Evolutionary conservation across 2,329 filamentous ascomycete genomes (phyloP), one percentile per base, ranked within the genome.

Genomic region (Arachnomyces sp.): DNA sequence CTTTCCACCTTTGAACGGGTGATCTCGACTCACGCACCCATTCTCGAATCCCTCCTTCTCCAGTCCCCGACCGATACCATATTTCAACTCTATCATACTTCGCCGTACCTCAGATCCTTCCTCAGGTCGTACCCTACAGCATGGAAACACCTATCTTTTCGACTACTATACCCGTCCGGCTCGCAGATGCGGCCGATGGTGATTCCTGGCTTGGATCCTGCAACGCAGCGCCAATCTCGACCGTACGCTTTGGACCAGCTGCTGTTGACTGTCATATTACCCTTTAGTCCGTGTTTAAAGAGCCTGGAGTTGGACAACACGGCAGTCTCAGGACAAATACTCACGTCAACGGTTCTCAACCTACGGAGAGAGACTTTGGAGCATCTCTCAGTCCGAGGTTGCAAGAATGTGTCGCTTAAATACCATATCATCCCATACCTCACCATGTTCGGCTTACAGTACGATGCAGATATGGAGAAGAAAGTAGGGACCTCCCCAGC

Each of bases 401-500:
- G 76, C 64, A 77, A 79, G 58, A 77, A 79, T 54, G 76, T 79
- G 29, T 78, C 74, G 9, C 68, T 79, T 48, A 79, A 79, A 53
- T 79, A 79, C 52, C 75, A 79, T 51, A 74, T 79, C 44, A 73
- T 78, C 39, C 76, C 76, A 2, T 78, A 76, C 48, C 65, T 73
- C 36, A 67, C 63, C 33, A 64, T 71, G 62, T 67, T 66, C 41
- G 65, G 63, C 4, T 50, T 68, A 25, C 63, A 62, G 44, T 61
- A 55, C 39, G 63, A 63, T 58, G 60, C 67, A 53, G 66, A 60
- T 55, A 67, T 68, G 60, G 58, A 57, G 41, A 62, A 59, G 36
- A 64, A 57, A 25, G 54, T 53, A 29, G 61, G 55, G 7, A 55
- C 48, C 36, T 55, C 54, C 7, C 49, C 54, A 4, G 44, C 51